Base-by-base conservation (phyloP, 163 green algal species). In the Coccomyxa subellipsoidea region DNA sequence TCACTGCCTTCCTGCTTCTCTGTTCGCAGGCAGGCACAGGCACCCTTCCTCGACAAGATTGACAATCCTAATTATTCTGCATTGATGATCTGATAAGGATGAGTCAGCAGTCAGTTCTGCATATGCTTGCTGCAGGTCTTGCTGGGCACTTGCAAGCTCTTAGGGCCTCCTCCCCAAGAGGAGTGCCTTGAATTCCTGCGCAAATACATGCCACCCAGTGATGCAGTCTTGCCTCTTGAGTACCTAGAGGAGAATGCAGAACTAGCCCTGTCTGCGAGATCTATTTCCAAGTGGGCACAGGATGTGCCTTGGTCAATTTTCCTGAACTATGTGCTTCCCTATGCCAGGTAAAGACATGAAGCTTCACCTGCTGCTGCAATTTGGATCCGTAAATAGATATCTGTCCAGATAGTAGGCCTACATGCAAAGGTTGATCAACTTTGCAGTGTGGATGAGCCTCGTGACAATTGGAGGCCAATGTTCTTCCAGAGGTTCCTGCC, bases 261-360 rank as follows among this genome's bases (percentile, higher is more conserved):
- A n/a, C 70, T 77, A 23, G 70, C 70, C 12, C 32, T 77, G 18
- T n/a, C 18, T 27, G 70, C 70, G 32, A 31, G 34, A 47, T 31
- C 27, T 77, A 9, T 34, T 7, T 40, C 32, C 31, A n/a, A 10
- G 9, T 77, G 70, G 70, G 70, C 70, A 40, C 27, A 38, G 29
- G 70, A 77, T 47, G 70, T 77, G 10, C 70, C 70, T 32, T 77
- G 70, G 70, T 31, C 23, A 18, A 9, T 77, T 12, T 77, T 77
- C 70, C 32, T 77, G 70, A 38, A 77, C 2, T 77, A 77, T 39
- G 70, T 77, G 8, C 70, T 77, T n/a, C 70, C 70, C 9, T 77
- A 77, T 27, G 70, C 70, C 31, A 77, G 31, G 70, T 77, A 77
- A 38, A 35, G 29, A n/a, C n/a, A 32, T 25, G 18, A 31, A 36